Conservation (phyloP, 192 early-diverging fungal species). For the Fimicolochytrium jonesii region DNA sequence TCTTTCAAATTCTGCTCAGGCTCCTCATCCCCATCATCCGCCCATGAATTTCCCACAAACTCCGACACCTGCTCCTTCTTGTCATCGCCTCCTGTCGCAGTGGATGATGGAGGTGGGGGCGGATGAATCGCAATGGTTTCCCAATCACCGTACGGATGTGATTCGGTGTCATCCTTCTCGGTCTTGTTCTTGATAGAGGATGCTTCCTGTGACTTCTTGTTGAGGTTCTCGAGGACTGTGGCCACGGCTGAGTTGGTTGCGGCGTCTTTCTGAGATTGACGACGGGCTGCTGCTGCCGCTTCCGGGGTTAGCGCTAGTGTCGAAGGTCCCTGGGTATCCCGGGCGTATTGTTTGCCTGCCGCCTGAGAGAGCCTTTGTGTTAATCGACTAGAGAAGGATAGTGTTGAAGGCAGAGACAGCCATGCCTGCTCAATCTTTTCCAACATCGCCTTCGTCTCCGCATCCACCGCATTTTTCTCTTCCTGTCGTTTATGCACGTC, state of each 20-base stretch:
- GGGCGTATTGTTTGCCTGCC: constrained; percentile 19
- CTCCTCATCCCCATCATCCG: constrained; percentile 23
- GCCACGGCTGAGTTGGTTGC: no score
- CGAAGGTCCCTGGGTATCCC: no score
- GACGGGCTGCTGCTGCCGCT: background rate
- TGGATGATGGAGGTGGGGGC: background rate
- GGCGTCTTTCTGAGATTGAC: no score
- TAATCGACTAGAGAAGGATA: background rate
- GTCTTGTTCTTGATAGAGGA: no score
- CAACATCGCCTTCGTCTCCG: constrained; percentile 43
- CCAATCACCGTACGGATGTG: constrained; percentile 20
- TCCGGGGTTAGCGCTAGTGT: constrained; percentile 1
- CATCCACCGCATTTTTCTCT: constrained; percentile 54
- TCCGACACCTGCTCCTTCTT: background rate
- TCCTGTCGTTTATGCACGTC: constrained; percentile 58
- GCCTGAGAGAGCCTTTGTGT: background rate
- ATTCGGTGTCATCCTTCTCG: background rate
- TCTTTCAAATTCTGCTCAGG: constrained; percentile 9
- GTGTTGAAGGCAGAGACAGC: no score
- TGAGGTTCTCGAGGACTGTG: no score
- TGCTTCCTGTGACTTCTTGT: no score
- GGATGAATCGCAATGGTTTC: background rate
- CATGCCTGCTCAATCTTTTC: constrained; percentile 19
- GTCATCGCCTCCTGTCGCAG: background rate
- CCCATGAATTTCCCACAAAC: constrained; percentile 1